Evolutionary conservation across 768 basidiomycete genomes (phyloP).

Genomic region (Tylopilus sp.): DNA sequence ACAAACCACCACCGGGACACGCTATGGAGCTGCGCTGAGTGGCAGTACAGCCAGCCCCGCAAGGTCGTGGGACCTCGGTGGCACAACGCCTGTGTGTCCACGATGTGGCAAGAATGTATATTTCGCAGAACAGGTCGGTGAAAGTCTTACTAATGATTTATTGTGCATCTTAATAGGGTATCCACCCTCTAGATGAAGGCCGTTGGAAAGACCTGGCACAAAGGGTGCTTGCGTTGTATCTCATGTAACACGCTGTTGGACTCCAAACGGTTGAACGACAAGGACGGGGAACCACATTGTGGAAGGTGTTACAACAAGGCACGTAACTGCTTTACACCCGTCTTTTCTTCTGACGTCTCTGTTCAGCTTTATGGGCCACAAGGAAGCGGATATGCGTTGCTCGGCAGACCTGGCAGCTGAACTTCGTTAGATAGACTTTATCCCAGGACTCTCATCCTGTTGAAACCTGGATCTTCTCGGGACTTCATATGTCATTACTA

Average conservation of each 20-base stretch:
- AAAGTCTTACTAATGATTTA: neutral
- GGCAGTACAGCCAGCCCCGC: constrained; percentile 40
- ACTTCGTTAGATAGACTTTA: neutral
- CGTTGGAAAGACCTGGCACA: constrained; percentile 77
- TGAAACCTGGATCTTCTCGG: constrained; percentile 9
- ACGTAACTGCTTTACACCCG: neutral
- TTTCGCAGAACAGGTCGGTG: constrained; percentile 74
- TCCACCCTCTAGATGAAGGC: constrained; percentile 71
- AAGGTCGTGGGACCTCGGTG: constrained; percentile 48
- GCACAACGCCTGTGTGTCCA: constrained; percentile 60
- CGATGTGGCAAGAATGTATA: constrained; percentile 75
- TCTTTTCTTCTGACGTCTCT: neutral
- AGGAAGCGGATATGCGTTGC: constrained; percentile 71
- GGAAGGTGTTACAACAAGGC: constrained; percentile 72
- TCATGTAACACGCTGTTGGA: constrained; percentile 70
- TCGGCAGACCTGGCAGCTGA: constrained; percentile 49
- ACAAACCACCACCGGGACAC: constrained; percentile 56
- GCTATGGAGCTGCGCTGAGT: constrained; percentile 58
- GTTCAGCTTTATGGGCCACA: constrained; percentile 69
- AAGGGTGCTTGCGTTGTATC: constrained; percentile 70
- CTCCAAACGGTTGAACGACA: constrained; percentile 68
- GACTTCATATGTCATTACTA: constrained; percentile 19
- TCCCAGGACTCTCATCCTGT: constrained; percentile 1
- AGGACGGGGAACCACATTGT: constrained; percentile 70
- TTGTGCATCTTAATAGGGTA: constrained; percentile 4